Conservation (phyloP, 1,284 basidiomycete genomes). For the Moniliella sp. region DNA sequence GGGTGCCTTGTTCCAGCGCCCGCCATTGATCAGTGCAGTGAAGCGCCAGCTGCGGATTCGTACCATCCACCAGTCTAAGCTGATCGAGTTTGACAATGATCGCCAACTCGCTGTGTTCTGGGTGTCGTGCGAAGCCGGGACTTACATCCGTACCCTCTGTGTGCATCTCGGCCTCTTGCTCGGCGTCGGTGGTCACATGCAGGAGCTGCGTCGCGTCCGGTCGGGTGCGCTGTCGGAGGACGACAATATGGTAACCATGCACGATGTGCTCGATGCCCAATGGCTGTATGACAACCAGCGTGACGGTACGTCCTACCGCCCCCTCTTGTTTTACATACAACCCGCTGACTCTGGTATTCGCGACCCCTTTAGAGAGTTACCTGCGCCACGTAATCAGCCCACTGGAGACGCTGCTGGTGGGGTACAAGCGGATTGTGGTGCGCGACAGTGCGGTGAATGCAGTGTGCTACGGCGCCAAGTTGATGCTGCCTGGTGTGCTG, state of each 20-base stretch:
- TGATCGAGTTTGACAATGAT: slow-evolving; percentile 93
- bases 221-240: slow-evolving; percentile 90
- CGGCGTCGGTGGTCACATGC: slow-evolving; percentile 97
- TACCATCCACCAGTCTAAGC: slow-evolving; percentile 86
- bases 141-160: slow-evolving; percentile 92
- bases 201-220: slow-evolving; percentile 81
- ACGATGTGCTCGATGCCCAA: slow-evolving; percentile 95
- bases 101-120: slow-evolving; percentile 90
- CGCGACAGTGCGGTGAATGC: slow-evolving; percentile 98
- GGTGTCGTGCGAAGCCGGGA: slow-evolving; percentile 95
- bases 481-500: slow-evolving; percentile 95
- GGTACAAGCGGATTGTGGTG: slow-evolving; percentile 96
- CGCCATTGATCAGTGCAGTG: slow-evolving; percentile 92
- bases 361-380: slow-evolving; percentile 60
- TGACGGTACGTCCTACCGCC: slow-evolving; percentile 45
- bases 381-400: slow-evolving; percentile 83
- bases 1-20: slow-evolving; percentile 93
- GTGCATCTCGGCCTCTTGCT: slow-evolving; percentile 84
- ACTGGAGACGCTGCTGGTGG: slow-evolving; percentile 73
- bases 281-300: slow-evolving; percentile 98
- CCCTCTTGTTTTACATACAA: background rate
- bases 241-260: slow-evolving; percentile 98
- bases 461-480: slow-evolving; percentile 95
- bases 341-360: background rate
- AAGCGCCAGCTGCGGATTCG: slow-evolving; percentile 94